Percentiles rank a stretch among this genome's conserved stretches.
These are phyloP conservation scores for Ambrosia hybrid DNA, from an alignment of 140 eudicot genomes.

Conservation along the genomic window DNA sequence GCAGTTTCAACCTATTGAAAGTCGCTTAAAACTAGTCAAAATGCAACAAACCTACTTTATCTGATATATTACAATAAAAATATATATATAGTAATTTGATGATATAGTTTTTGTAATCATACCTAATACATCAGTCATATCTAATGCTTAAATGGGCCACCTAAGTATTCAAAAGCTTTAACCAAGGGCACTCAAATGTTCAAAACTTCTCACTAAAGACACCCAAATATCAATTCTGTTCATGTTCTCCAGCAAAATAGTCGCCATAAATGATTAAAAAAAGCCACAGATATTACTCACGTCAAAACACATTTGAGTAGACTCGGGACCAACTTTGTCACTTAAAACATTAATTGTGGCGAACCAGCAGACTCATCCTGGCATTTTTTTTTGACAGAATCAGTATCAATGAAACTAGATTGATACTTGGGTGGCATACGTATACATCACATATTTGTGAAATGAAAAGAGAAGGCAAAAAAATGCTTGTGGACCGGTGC, in stretches of 20 bases:
- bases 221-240: background rate
- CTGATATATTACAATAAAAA: background rate
- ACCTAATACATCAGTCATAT: background rate
- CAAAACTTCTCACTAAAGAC: background rate
- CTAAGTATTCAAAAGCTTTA: background rate
- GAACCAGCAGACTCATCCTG: background rate
- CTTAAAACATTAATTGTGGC: background rate
- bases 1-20: background rate
- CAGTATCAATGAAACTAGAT: background rate
- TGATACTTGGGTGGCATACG: background rate
- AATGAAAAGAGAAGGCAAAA: background rate
- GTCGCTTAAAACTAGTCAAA: background rate
- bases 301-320: too few species aligned
- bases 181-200: background rate
- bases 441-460: background rate
- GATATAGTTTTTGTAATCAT: background rate
- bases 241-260: background rate
- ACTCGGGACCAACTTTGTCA: background rate
- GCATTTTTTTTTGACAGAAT: background rate
- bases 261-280: background rate
- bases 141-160: background rate
- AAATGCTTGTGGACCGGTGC: background rate
- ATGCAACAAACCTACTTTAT: constrained; percentile 7
- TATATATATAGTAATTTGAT: background rate
- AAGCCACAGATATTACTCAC: background rate